Base-by-base conservation (phyloP, 2,329 filamentous ascomycete species). In the Dactylellina cionopaga region DNA sequence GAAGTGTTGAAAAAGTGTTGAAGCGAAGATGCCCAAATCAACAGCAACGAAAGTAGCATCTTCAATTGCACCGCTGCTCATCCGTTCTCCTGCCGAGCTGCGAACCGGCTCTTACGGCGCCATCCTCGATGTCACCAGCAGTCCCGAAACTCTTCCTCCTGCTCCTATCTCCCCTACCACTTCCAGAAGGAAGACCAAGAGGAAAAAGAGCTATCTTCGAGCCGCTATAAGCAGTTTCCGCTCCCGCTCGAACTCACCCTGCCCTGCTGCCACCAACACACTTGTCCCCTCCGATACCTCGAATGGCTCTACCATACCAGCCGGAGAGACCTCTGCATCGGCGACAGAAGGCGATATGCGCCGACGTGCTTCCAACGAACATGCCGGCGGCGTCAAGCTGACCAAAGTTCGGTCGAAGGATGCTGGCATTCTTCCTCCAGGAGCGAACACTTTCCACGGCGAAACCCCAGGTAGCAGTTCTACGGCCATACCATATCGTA, bases 41-140 rank as follows among this genome's bases (percentile, higher is more conserved):
- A 24, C 59, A 25, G n/a, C n/a, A n/a, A n/a, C n/a, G n/a, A n/a
- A n/a, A n/a, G n/a, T n/a, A n/a, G n/a, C n/a, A n/a, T n/a, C 56
- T 49, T 60, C 65, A 5, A 39, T 58, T n/a, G 51, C 84, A 74
- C 86, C 86, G 68, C 83, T 88, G 65, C 81, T 89, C 59, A 80
- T 87, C 78, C 84, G 85, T 71, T 86, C 86, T 52, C 86, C 86
- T 75, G 86, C 86, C 43, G 85, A 85, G 31, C 83, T 85, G 78
- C 86, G 85, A 64, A 87, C 85, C 33, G 85, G 85, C 19, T 87
- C 86, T 13, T 89, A 89, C 78, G 86, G 87, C 60, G 85, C 85
- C 3, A 82, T 86, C 19, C 85, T 85, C 35, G 81, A 79, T 3
- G 79, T 80, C 58, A 29, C 55, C 37, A 62, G 55, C 65, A 70